A percentile compares a stretch with the other conserved stretches of the same genome.
Evolutionary conservation across 2,329 filamentous ascomycete species (phyloP).

Genomic region (Diaporthe capsici): DNA sequence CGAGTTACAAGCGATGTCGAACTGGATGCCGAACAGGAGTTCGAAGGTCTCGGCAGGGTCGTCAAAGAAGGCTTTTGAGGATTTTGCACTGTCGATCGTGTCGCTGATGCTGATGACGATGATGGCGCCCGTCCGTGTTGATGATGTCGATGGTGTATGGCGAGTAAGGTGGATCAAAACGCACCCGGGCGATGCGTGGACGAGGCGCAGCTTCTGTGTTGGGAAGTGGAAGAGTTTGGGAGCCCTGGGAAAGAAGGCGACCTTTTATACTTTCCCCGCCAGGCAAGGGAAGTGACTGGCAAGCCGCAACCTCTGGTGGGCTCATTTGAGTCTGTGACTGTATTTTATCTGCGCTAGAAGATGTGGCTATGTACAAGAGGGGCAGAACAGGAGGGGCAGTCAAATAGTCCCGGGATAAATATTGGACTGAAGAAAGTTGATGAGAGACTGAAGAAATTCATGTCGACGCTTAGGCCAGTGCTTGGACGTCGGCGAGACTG

Average conservation of each 20-base stretch:
- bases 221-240: neutral
- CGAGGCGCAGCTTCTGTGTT: neutral
- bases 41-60: neutral
- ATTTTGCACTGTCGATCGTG: neutral
- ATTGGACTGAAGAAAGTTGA: neutral
- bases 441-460: neutral
- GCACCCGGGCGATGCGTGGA: neutral
- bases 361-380: neutral
- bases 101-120: neutral
- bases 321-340: conserved; percentile 7
- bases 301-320: neutral
- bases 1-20: neutral
- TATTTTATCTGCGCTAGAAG: neutral
- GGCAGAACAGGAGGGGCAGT: too few relatives aligned
- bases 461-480: too few relatives aligned
- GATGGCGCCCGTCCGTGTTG: too few relatives aligned
- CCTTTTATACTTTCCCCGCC: neutral
- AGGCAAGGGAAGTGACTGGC: neutral
- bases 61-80: neutral
- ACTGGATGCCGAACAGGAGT: neutral
- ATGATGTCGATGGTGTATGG: neutral
- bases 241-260: neutral
- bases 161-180: too few relatives aligned
- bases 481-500: neutral
- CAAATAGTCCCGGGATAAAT: neutral